Evolutionary conservation across 2,329 filamentous ascomycete genomes (phyloP).

Genomic region (Talaromyces sp.): DNA sequence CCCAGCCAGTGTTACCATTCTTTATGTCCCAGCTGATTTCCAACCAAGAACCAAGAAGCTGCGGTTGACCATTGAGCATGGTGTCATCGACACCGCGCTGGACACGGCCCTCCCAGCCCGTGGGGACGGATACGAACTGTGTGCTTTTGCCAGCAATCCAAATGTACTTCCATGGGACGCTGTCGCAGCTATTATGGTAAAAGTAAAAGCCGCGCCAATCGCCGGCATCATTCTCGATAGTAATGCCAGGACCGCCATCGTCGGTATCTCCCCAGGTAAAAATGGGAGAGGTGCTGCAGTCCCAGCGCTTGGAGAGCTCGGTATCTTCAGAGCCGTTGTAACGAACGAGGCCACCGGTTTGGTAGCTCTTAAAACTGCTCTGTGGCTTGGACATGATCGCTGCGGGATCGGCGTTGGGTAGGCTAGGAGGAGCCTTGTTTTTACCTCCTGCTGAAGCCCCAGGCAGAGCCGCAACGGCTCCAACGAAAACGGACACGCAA

Average conservation of each 20-base stretch:
- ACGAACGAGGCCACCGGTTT: slow-evolving; percentile 4
- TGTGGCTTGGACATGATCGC: slow-evolving; percentile 2
- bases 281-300: slow-evolving; percentile 2
- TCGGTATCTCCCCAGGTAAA: slow-evolving; percentile 4
- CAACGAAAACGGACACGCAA: neutral
- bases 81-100: neutral
- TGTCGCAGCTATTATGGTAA: slow-evolving; percentile 5
- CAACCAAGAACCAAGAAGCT: slow-evolving; percentile 5
- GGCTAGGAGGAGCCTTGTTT: slow-evolving; percentile 3
- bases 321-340: neutral
- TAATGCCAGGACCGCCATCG: slow-evolving; percentile 4
- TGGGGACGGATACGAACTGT: neutral
- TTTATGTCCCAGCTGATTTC: slow-evolving; percentile 1
- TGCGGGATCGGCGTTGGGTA: neutral
- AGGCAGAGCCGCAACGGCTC: neutral
- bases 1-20: slow-evolving; percentile 1
- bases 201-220: slow-evolving; percentile 6
- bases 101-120: slow-evolving; percentile 2
- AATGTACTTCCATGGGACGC: slow-evolving; percentile 6
- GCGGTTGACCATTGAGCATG: slow-evolving; percentile 1
- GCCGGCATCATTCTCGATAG: neutral
- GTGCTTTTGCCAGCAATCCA: slow-evolving; percentile 3
- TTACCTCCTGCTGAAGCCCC: neutral
- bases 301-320: slow-evolving; percentile 2
- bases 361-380: slow-evolving; percentile 1